Base-by-base conservation (phyloP, 78 protist genomes). In the Dictyostelium discoideum region DNA sequence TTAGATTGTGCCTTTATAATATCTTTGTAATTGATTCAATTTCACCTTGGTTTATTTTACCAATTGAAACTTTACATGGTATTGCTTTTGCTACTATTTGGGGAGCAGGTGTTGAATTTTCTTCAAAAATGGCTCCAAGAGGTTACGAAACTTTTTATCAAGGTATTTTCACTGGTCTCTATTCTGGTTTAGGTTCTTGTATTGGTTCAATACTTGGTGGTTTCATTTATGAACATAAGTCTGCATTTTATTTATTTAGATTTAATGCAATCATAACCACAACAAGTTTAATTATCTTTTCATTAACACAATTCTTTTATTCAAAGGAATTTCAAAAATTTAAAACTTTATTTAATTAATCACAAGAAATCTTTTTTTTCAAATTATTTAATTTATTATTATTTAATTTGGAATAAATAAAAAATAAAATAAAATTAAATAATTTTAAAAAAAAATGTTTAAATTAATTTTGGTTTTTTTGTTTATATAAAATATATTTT, bases 21-120 rank as follows among this genome's bases (percentile, higher is more conserved):
- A 79, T 79, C 7, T 42, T 79, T 42, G 81, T 18, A 26, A 82
- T 82, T 16, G 44, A 26, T 24, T 29, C 44, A 39, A 54, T 82
- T 50, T 50, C 74, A 14, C 74, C 86, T 7, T 90, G 88, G 87
- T 69, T 29, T 29, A 73, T 90, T 39, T 48, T 90, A n/a, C 95
- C 95, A 9, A 80, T 90, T 20, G 95, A 90, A 46, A 67, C 84
- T 29, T 42, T 90, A 11, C 95, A 90, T 72, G 95, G 95, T 50
- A 73, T 90, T 37, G 77, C 73, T 13, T 90, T 90, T 72, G 80
- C 95, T 72, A 81, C 85, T 9, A 50, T 90, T 32, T 90, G 95
- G 86, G 54, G 44, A 16, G 86, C 86, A 9, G 86, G 86, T 54
- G 72, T 82, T 5, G 86, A 82, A 50, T 54, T 50, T 5, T 82